Evolutionary conservation across 495 filamentous ascomycete genomes (phyloP), one percentile per base, ranked within the genome.

Genomic region (Beverwykella pulmonaria): DNA sequence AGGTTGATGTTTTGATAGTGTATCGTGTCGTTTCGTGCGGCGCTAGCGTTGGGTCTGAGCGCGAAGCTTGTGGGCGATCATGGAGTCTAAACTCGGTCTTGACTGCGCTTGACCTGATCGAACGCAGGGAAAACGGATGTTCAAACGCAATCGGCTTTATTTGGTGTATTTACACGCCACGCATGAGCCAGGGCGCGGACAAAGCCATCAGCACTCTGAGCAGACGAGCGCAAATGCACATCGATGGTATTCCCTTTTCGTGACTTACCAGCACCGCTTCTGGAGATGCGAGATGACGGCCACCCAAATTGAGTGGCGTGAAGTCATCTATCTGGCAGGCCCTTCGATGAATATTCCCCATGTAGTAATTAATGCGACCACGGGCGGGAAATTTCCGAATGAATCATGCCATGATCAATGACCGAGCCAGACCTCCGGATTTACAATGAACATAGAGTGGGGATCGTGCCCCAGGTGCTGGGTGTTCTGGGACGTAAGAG

Each of bases 1-100:
- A 32, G 14, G 30, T 27, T 32, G 63, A 54, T 66, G 63, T 66
- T 66, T 66, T 59, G 63, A 17, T 27, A 25, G 30, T 47, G 63
- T 66, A 44, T 50, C 53, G 25, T 27, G 27, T 14, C 2, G 63
- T 66, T 66, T 66, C 63, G 56, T 49, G 44, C 23, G 22, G 23
- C 61, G 39, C 39, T 44, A 44, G 39, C 39, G 39, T n/a, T 9
- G 8, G 39, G 32, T 65, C 57, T 53, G 52, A 39, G 36, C 23
- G 10, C 22, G 39, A 57, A 48, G 63, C 63, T 66, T 66, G 56
- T 17, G 29, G 15, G 29, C 56, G 19, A 44, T 44, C 39, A 44
- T 44, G 9, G 17, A 44, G 39, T 44, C 27, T 22, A 25, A 39
- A 15, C 2, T 47, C 23, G 17, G 39, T 56, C 61, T 64, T 64